A percentile compares a stretch with the other conserved stretches of the same genome.
Evolutionary conservation across 2,329 filamentous ascomycete species (phyloP).

Genomic region (Phialophora chinensis): DNA sequence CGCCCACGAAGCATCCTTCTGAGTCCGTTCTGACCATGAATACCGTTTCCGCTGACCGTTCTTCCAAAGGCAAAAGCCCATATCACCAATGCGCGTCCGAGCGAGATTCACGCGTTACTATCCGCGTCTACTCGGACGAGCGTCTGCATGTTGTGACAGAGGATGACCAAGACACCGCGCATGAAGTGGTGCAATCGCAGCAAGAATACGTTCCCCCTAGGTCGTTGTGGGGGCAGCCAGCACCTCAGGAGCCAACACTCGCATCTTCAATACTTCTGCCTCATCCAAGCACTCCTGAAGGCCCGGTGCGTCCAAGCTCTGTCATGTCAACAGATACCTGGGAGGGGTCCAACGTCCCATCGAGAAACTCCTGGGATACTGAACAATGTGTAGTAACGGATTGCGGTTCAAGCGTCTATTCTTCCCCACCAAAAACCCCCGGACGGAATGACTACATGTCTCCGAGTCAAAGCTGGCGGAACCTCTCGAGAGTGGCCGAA

Average conservation of each 20-base stretch:
- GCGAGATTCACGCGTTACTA: slow-evolving; percentile 10
- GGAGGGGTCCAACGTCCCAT: background rate
- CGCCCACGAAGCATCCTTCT: background rate
- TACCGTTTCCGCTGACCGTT: slow-evolving; percentile 16
- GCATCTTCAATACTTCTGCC: slow-evolving; percentile 2
- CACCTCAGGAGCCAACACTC: background rate
- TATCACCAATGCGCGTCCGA: background rate
- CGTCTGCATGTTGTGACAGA: background rate
- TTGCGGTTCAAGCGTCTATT: slow-evolving; percentile 12
- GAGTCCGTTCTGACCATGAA: background rate
- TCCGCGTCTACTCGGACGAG: slow-evolving; percentile 1
- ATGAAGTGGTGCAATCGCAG: background rate
- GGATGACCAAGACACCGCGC: background rate
- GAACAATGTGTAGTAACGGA: background rate
- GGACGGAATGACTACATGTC: background rate
- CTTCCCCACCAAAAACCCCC: background rate
- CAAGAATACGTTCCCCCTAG: slow-evolving; percentile 22
- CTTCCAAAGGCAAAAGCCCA: slow-evolving; percentile 20
- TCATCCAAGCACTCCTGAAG: background rate
- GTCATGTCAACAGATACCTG: background rate
- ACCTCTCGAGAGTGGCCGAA: background rate
- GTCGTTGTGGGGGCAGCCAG: slow-evolving; percentile 19
- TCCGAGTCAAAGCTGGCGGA: slow-evolving; percentile 1
- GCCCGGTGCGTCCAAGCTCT: background rate
- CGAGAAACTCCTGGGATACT: slow-evolving; percentile 23